Base-by-base conservation (phyloP, 2,329 filamentous ascomycete species). In the Monilinia vaccinii-corymbosi region DNA sequence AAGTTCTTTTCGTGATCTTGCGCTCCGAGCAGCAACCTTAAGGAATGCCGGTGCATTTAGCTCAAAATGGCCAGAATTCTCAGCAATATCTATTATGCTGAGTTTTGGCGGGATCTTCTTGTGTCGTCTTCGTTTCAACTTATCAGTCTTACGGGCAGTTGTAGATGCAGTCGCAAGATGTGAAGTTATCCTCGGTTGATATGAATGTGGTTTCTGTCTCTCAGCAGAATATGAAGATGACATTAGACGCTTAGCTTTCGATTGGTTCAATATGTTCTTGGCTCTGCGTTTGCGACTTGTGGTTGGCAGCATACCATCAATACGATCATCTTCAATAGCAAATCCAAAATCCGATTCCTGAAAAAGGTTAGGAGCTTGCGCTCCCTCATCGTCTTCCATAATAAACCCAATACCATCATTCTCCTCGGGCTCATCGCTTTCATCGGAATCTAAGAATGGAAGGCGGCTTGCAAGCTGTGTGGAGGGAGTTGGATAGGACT, bases 1-100 rank as follows among this genome's bases (percentile, higher is more conserved):
- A 63, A 79, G 74, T 14, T 77, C 75, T 31, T 63, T 67, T 38
- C 76, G 77, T 56, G 71, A 75, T 58, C 73, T 79, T 4, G 78
- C 82, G 56, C 81, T 76, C 18, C 84, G 81, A 47, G 82, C 83
- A 55, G 84, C 84, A 67, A 87, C 77, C 61, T 77, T 82, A 38
- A 87, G 72, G 63, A 87, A 87, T 2, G 70, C 72, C 1, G 84
- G 84, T 0, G 82, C 28, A n/a, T 53, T 25, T 45, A 16, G 44
- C 4, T 56, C 49, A 23, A 44, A 38, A 16, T 46, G 32, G 14
- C 25, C 40, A 36, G 67, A 2, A 74, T 69, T 62, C 80, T 78
- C 48, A 25, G 58, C 74, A 25, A 84, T 78, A 70, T 87, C 84
- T n/a, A 86, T 68, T 59, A 87, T 85, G 64, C 84, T 80, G 23